Evolutionary conservation across 768 basidiomycete genomes (phyloP), one percentile per base, ranked within the genome.

Genomic region (Filobasidium floriforme): DNA sequence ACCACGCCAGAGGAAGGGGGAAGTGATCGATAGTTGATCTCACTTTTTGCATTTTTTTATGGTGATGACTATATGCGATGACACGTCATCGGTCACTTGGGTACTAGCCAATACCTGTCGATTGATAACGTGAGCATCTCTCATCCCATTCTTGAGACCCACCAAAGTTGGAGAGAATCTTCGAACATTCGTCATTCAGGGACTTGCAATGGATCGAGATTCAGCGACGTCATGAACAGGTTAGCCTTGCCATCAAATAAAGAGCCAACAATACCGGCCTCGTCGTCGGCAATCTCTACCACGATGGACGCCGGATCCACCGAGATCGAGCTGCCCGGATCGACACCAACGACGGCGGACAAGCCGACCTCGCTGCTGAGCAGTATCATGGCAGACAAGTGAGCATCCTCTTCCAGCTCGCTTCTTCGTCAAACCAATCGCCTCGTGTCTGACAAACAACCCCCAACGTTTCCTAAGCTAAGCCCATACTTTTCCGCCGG

Each of bases 401-500:
- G 29, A 32, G 54, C 24, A 6, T 28, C 19, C 5, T 57, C 54
- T 9, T 11, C 15, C 10, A 18, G 10, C 19, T 44, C 19, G 43
- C 43, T 19, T 19, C 10, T 44, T 19, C 43, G 19, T 44, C 43
- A 44, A n/a, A n/a, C n/a, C n/a, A 3, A 28, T 19, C 14, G 22
- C 19, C 29, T 28, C 54, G 26, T 54, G 9, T 57, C 54, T 57
- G 15, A 26, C 24, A 37, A 37, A 9, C 54, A 14, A 32, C 7
- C 15, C 54, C 29, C 26, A 6, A 28, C n/a, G 14, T 57, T 57
- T 15, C 18, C 54, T 19, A 57, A 57, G 54, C 54, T 57, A 57
- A 99, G 96, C 76, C 94, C 92, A 43, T 93, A 92, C 81, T 98
- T 99, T 76, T 90, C 94, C 76, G 96, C 94, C 59, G 94, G 96